A percentile compares a stretch with the other conserved stretches of the same genome.
phyloP scores from a whole-genome alignment of 192 early-diverging fungal species.

The Podila epicladia region DNA sequence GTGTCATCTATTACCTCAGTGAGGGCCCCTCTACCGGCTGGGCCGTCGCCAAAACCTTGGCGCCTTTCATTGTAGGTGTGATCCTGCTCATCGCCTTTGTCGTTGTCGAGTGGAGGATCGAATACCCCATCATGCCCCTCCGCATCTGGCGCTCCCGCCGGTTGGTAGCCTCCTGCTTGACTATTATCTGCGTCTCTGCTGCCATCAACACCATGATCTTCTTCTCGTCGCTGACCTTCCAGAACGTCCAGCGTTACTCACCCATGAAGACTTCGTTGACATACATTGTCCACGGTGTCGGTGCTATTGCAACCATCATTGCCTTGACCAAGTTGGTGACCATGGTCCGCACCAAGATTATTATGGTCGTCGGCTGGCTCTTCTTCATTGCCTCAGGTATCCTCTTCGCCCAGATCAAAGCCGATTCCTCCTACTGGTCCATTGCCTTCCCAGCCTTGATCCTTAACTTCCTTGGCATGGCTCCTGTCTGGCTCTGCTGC shows the following conservation, averaged over 20 bases:
- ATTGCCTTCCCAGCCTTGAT: constrained; percentile 14
- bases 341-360: constrained; percentile 5
- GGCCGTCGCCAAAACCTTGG: constrained; percentile 2
- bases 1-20: constrained; percentile 19
- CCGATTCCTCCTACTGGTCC: constrained; percentile 9
- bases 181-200: neutral
- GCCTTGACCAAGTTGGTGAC: neutral
- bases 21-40: constrained; percentile 14
- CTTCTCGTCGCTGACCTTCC: constrained; percentile 2
- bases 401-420: constrained; percentile 9
- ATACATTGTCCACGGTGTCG: constrained; percentile 7
- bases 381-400: constrained; percentile 14
- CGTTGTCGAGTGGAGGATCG: constrained; percentile 4
- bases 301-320: neutral
- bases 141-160: constrained; percentile 10
- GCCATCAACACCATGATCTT: constrained; percentile 5
- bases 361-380: constrained; percentile 9
- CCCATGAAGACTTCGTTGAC: constrained; percentile 1
- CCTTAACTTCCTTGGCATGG: constrained; percentile 8
- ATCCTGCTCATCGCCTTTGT: neutral
- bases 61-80: constrained; percentile 1
- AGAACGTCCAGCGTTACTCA: constrained; percentile 1
- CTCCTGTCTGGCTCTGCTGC: constrained; percentile 6
- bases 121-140: constrained; percentile 9
- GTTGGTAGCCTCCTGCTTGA: neutral